phyloP scores from a whole-genome alignment of 192 early-diverging fungal genomes.

The Radiomyces spectabilis region DNA sequence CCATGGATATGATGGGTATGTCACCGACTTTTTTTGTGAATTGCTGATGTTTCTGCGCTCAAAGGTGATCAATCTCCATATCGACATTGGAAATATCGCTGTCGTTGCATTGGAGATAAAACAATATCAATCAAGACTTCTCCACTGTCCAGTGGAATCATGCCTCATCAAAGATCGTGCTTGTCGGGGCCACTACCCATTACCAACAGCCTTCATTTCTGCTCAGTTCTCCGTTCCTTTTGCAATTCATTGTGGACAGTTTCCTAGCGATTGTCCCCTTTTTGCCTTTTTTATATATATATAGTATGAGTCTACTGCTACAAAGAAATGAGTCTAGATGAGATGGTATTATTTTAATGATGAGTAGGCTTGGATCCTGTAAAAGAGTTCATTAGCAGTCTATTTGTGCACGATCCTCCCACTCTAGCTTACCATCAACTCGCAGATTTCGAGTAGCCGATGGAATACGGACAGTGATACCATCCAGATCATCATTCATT shows the following conservation, averaged over 20 bases:
- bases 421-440: constrained; percentile 48
- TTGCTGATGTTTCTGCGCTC: no score
- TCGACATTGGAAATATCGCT: no score
- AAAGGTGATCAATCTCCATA: no score
- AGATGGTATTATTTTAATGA: constrained; percentile 8
- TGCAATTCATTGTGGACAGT: background rate
- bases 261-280: background rate
- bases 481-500: constrained; percentile 81
- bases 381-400: background rate
- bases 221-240: background rate
- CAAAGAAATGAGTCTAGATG: background rate
- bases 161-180: no score
- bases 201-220: no score
- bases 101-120: no score
- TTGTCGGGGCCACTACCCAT: no score
- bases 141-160: no score
- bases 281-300: background rate
- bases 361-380: constrained; percentile 27
- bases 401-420: background rate
- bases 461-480: constrained; percentile 81
- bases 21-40: no score
- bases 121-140: no score
- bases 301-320: background rate
- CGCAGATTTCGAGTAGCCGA: constrained; percentile 88
- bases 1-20: no score